Conservation (phyloP, 2,329 filamentous ascomycete genomes). For the Fragosphaeria purpurea region DNA sequence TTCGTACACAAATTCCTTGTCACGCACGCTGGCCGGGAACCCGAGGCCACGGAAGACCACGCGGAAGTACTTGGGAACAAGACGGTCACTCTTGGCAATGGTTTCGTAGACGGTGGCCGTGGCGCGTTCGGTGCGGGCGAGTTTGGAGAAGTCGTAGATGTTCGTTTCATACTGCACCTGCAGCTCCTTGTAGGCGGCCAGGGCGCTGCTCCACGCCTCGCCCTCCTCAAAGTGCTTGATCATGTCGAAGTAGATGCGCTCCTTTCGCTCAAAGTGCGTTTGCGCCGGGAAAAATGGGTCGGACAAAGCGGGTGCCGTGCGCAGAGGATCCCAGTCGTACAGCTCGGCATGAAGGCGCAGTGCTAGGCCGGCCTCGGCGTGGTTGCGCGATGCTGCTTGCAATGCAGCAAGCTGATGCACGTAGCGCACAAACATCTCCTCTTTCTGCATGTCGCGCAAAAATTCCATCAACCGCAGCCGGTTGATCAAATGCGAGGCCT, state of each 20-base stretch:
- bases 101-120: constrained; percentile 89
- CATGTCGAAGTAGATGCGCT: constrained; percentile 85
- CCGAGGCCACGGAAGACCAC: constrained; percentile 84
- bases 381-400: constrained; percentile 66
- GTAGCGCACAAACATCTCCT: constrained; percentile 93
- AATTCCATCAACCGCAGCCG: constrained; percentile 91
- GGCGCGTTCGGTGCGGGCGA: constrained; percentile 78
- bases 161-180: constrained; percentile 85
- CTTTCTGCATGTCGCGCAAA: constrained; percentile 89
- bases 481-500: constrained; percentile 77
- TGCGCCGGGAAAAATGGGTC: constrained; percentile 77
- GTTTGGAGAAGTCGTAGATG: constrained; percentile 81
- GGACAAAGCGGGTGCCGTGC: constrained; percentile 51
- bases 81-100: constrained; percentile 69
- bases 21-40: constrained; percentile 68
- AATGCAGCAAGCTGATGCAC: constrained; percentile 81
- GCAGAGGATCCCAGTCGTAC: constrained; percentile 78
- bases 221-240: constrained; percentile 92
- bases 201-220: constrained; percentile 83
- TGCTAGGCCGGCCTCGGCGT: constrained; percentile 80
- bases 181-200: constrained; percentile 83
- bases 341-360: constrained; percentile 84
- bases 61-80: constrained; percentile 79
- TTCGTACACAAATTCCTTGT: constrained; percentile 91
- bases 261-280: constrained; percentile 84